phyloP scores from a whole-genome alignment of 2,329 filamentous ascomycete genomes.

The Neonectria ditissima region DNA sequence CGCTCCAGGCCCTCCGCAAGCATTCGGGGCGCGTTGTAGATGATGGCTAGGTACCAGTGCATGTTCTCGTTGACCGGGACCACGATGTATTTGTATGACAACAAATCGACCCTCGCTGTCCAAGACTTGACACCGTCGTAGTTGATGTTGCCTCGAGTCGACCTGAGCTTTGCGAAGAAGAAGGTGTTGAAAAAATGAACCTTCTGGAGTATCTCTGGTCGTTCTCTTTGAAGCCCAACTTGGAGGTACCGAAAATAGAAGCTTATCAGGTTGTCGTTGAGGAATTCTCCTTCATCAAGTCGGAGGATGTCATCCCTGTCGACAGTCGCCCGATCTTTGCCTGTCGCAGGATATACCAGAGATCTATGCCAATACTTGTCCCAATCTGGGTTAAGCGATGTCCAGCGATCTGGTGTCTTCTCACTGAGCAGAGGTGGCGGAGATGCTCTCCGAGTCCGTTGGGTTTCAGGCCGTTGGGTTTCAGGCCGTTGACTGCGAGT shows the following conservation, averaged over 20 bases:
- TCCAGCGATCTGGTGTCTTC: constrained; percentile 58
- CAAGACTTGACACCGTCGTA: constrained; percentile 88
- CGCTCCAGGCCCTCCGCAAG: constrained; percentile 46
- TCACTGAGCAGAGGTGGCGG: constrained; percentile 25
- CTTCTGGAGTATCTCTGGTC: constrained; percentile 68
- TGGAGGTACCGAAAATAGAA: constrained; percentile 87
- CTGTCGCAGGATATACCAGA: constrained; percentile 70
- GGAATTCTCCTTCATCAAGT: constrained; percentile 84
- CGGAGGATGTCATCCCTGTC: constrained; percentile 79
- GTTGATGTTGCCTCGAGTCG: constrained; percentile 73
- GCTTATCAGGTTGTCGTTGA: constrained; percentile 93
- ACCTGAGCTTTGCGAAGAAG: constrained; percentile 85
- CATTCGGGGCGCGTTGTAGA: constrained; percentile 85
- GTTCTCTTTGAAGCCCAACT: constrained; percentile 65
- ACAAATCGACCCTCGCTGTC: constrained; percentile 88
- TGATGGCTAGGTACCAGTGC: constrained; percentile 97
- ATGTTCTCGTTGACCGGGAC: constrained; percentile 89
- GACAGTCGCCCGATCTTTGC: constrained; percentile 73
- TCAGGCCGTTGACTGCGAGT: constrained; percentile 31
- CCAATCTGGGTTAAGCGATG: constrained; percentile 64
- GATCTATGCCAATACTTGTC: constrained; percentile 65
- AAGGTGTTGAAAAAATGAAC: constrained; percentile 94
- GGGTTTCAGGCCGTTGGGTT: constrained; percentile 36
- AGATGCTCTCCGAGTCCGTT: constrained; percentile 43
- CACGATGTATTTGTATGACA: constrained; percentile 87